A percentile compares a stretch with the other conserved stretches of the same genome.
phyloP scores from a whole-genome alignment of 257 asterid genomes.

The Nemophila menziesii region DNA sequence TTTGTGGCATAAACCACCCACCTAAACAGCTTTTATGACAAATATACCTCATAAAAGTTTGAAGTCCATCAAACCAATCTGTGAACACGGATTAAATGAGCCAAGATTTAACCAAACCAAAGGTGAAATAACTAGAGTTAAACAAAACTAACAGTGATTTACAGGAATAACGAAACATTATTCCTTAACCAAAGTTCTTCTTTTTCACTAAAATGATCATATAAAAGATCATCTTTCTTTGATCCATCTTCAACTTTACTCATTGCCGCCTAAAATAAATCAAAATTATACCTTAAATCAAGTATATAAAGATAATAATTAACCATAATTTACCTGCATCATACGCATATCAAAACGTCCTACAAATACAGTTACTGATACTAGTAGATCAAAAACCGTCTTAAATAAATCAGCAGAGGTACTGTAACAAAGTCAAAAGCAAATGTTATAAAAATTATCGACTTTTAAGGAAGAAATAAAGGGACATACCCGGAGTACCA shows the following conservation, averaged over 20 bases:
- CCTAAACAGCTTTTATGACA: conserved; percentile 99
- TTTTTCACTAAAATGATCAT: conserved; percentile 68
- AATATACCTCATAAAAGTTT: conserved; percentile 91
- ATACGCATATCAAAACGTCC: conserved; percentile 99
- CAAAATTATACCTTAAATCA: no score
- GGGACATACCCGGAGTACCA: conserved; percentile 98
- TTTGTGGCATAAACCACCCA: conserved; percentile 99
- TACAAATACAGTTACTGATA: conserved; percentile 91
- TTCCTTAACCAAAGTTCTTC: conserved; percentile 98
- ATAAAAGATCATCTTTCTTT: conserved; percentile 70
- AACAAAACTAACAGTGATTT: conserved; percentile 64
- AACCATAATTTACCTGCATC: conserved; percentile 97
- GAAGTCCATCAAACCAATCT: conserved; percentile 99
- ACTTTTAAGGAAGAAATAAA: background rate
- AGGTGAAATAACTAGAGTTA: no score
- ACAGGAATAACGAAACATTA: conserved; percentile 95
- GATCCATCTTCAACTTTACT: conserved; percentile 74
- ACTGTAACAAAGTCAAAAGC: conserved; percentile 37
- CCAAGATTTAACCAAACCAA: background rate
- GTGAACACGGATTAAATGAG: conserved; percentile 17
- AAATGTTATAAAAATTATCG: conserved; percentile 4
- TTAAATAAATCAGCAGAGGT: conserved; percentile 96
- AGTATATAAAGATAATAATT: no score
- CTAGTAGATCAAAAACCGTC: conserved; percentile 95
- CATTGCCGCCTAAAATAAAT: conserved; percentile 94